Evolutionary conservation across 495 filamentous ascomycete genomes (phyloP).

Genomic region (Penicillium simplicissimum): DNA sequence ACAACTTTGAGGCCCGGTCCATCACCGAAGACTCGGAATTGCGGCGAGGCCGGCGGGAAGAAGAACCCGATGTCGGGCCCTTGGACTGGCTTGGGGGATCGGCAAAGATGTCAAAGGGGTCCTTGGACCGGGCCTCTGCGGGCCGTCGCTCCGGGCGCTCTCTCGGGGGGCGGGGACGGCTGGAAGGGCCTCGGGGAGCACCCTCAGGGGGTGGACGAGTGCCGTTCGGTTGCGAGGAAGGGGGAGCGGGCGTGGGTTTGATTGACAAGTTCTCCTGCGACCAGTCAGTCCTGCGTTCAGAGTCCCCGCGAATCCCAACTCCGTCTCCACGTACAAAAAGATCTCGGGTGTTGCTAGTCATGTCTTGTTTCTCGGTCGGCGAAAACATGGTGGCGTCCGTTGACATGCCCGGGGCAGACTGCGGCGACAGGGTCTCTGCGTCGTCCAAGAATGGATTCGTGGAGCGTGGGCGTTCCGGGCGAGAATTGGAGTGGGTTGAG

Average conservation of each 20-base stretch:
- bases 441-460: slow-evolving; percentile 92
- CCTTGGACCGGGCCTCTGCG: slow-evolving; percentile 32
- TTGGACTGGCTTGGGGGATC: slow-evolving; percentile 50
- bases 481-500: slow-evolving; percentile 37
- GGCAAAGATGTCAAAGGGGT: slow-evolving; percentile 60
- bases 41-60: slow-evolving; percentile 64
- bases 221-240: slow-evolving; percentile 36
- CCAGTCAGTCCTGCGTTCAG: slow-evolving; percentile 9
- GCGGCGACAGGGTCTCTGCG: slow-evolving; percentile 53
- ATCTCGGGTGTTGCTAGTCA: slow-evolving; percentile 70
- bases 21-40: slow-evolving; percentile 94
- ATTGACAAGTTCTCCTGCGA: slow-evolving; percentile 45
- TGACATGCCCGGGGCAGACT: slow-evolving; percentile 43
- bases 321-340: slow-evolving; percentile 73
- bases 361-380: slow-evolving; percentile 49
- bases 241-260: slow-evolving; percentile 28
- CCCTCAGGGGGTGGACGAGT: slow-evolving; percentile 45
- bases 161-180: slow-evolving; percentile 32
- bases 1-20: slow-evolving; percentile 58
- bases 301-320: background rate
- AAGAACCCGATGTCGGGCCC: slow-evolving; percentile 27
- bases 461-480: slow-evolving; percentile 70
- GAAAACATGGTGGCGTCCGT: slow-evolving; percentile 58
- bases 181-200: slow-evolving; percentile 31
- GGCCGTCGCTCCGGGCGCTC: slow-evolving; percentile 31